phyloP scores from a whole-genome alignment of 1,284 basidiomycete species.

The Retiboletus flavoniger region DNA sequence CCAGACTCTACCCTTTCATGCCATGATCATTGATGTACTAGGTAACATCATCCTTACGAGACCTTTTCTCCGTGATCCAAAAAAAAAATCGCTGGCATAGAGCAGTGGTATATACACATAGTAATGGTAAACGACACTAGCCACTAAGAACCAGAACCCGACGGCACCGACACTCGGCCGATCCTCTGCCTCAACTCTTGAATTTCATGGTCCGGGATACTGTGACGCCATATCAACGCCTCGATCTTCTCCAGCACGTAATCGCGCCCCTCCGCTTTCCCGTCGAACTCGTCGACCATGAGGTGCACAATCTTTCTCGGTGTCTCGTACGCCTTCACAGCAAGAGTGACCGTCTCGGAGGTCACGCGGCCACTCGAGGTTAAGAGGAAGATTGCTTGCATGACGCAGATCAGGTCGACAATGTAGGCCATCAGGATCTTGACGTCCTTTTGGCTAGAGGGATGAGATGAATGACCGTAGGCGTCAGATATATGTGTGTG shows the following conservation, averaged over 20 bases:
- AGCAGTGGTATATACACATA: neutral
- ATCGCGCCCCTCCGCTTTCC: conserved; percentile 1
- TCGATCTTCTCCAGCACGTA: conserved; percentile 13
- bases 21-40: too few relatives aligned
- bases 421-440: conserved; percentile 26
- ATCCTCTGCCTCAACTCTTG: neutral
- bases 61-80: neutral
- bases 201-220: conserved; percentile 8
- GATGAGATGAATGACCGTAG: neutral
- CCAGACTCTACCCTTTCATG: too few relatives aligned
- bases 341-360: neutral
- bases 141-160: neutral
- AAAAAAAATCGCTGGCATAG: too few relatives aligned
- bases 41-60: too few relatives aligned
- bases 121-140: neutral
- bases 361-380: neutral
- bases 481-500: too few relatives aligned
- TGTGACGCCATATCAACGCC: conserved; percentile 11
- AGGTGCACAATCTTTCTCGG: neutral
- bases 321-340: neutral
- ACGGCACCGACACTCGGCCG: neutral
- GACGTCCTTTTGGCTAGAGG: conserved; percentile 8
- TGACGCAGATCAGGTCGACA: conserved; percentile 23
- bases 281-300: neutral
- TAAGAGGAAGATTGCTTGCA: conserved; percentile 25